phyloP scores from a whole-genome alignment of 371 early-diverging fungal genomes.

The Mortierella sp. region DNA sequence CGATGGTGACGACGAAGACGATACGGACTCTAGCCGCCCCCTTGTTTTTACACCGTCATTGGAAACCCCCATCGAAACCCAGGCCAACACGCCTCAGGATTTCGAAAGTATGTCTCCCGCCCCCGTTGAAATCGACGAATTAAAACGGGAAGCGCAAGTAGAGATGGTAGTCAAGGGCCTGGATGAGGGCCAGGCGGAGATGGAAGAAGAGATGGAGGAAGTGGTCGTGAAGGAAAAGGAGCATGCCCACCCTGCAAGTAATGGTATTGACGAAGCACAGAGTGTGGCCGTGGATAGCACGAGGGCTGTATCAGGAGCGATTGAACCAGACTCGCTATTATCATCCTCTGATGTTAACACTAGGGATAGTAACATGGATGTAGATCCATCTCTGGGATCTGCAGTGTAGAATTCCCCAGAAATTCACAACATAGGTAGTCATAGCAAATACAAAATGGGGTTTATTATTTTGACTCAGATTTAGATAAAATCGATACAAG shows the following conservation, averaged over 20 bases:
- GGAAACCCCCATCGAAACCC: slow-evolving; percentile 54
- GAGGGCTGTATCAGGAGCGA: neutral
- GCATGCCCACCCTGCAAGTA: slow-evolving; percentile 11
- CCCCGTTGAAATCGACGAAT: slow-evolving; percentile 35
- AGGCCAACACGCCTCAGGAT: slow-evolving; percentile 56
- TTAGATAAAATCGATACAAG: slow-evolving; percentile 17
- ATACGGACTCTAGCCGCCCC: slow-evolving; percentile 50
- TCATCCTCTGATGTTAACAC: neutral
- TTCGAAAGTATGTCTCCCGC: slow-evolving; percentile 57
- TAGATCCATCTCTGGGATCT: slow-evolving; percentile 8
- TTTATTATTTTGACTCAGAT: neutral
- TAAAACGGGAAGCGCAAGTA: slow-evolving; percentile 43
- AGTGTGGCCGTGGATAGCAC: slow-evolving; percentile 13
- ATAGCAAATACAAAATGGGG: neutral
- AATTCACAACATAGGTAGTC: neutral
- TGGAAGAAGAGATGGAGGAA: slow-evolving; percentile 57
- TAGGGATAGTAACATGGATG: slow-evolving; percentile 26
- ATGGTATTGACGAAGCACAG: neutral
- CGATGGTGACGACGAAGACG: slow-evolving; percentile 45
- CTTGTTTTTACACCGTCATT: slow-evolving; percentile 54
- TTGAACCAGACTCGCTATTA: neutral
- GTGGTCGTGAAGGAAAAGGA: slow-evolving; percentile 47
- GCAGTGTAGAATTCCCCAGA: neutral
- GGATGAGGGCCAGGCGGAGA: slow-evolving; percentile 54
- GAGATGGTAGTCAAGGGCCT: slow-evolving; percentile 52